Base-by-base conservation (phyloP, 228 moss, liverwort and hornwort genomes). In the Sphagnum magellanicum region DNA sequence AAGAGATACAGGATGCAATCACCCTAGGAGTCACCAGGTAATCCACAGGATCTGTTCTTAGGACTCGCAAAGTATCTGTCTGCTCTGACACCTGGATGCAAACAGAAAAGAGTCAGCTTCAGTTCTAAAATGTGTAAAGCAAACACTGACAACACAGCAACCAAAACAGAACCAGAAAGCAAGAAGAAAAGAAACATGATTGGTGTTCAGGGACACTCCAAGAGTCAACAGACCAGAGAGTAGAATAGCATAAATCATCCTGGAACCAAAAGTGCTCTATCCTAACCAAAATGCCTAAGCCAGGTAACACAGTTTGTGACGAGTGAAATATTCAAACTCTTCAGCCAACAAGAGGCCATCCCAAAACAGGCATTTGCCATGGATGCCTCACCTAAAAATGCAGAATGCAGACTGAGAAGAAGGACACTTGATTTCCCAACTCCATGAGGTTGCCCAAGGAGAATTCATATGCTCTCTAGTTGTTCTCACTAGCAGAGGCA, bases 1-100 rank as follows among this genome's bases (percentile, higher is more conserved):
- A 83, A 51, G 98, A 87, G 68, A 94, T 48, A 86, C 98, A 93
- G 70, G 94, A 98, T 32, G 98, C 94, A 70, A 98, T 88, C 8
- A 98, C 94, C 46, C 98, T 87, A 8, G 98, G 98, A 59, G 92
- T 94, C 64, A 98, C 88, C 82, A 98, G 71, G 72, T 98, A 98
- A 75, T 98, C 98, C 16, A 98, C 82, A 15, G 98, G 98, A 80
- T 98, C 94, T 51, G 98, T 98, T 72, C 98, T 77, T 50, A 98
- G 81, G 48, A 98, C 98, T 85, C 92, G 79, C 72, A 93, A 69
- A 9, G 94, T 98, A 74, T 98, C 98, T 16, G 94, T 93, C 79
- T 98, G 98, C 83, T 94, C 98, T 52, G 94, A 98, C 60, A 98
- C 94, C 93, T 95, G 87, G 8, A 12, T 12, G 8, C 55, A 55